Evolutionary conservation across 1,139 yeast species (phyloP).

Genomic region (Nakaseomyces nivariensis): DNA sequence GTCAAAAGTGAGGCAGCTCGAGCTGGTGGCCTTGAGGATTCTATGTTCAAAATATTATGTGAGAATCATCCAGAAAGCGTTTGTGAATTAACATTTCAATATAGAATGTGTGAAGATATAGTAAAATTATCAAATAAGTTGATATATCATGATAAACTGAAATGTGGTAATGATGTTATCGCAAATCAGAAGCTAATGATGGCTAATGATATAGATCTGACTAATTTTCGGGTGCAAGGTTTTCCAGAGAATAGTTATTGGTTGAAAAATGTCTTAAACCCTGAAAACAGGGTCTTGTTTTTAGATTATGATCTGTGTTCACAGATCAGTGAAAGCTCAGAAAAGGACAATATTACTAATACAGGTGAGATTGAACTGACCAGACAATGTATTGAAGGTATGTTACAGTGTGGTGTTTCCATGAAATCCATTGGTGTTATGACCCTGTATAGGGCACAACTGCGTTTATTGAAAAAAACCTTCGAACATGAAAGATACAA

Average conservation of each 20-base stretch:
- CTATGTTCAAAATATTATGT: slow-evolving; percentile 65
- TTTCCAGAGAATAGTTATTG: slow-evolving; percentile 27
- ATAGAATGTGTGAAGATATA: slow-evolving; percentile 86
- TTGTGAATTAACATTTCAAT: slow-evolving; percentile 69
- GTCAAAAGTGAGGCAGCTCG: slow-evolving; percentile 53
- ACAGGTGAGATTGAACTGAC: slow-evolving; percentile 60
- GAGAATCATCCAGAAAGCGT: slow-evolving; percentile 64
- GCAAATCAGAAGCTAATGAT: slow-evolving; percentile 42
- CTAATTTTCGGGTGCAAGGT: slow-evolving; percentile 1
- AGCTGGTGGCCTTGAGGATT: slow-evolving; percentile 57
- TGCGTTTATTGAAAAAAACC: slow-evolving; percentile 42
- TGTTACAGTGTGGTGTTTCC: slow-evolving; percentile 51
- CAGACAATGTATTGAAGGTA: slow-evolving; percentile 49
- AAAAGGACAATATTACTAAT: slow-evolving; percentile 65
- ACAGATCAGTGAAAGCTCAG: slow-evolving; percentile 45
- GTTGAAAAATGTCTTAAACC: slow-evolving; percentile 39
- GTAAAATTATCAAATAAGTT: slow-evolving; percentile 74
- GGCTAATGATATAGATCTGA: slow-evolving; percentile 11
- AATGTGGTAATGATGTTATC: slow-evolving; percentile 61
- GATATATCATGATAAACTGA: slow-evolving; percentile 63
- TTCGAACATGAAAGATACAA: slow-evolving; percentile 31
- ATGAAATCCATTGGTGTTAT: slow-evolving; percentile 64
- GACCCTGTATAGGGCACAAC: slow-evolving; percentile 80
- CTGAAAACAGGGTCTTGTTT: slow-evolving; percentile 54
- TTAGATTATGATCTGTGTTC: slow-evolving; percentile 55